A percentile compares a stretch with the other conserved stretches of the same genome.
These are phyloP conservation scores for Hemileccinum impolitum DNA, from an alignment of 768 basidiomycete genomes.

Conservation along the genomic window DNA sequence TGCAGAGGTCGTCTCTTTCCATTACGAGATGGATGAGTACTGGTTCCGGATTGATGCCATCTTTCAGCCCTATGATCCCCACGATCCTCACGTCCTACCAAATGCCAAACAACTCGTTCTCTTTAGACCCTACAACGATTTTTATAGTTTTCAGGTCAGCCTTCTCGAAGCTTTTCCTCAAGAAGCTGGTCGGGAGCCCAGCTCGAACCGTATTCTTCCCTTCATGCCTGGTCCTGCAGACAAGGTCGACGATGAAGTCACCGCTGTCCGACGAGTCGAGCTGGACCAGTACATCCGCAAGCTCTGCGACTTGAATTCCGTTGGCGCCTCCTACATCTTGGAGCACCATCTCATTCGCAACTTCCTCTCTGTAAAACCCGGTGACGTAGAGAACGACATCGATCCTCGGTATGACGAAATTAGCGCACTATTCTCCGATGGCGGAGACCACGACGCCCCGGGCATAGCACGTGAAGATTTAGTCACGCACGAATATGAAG, in stretches of 20 bases:
- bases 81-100: conserved; percentile 55
- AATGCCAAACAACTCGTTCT: conserved; percentile 77
- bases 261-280: conserved; percentile 74
- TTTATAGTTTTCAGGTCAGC: conserved; percentile 94
- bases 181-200: conserved; percentile 80
- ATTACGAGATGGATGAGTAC: conserved; percentile 92
- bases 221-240: conserved; percentile 96
- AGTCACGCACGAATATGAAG: conserved; percentile 36
- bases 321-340: conserved; percentile 74
- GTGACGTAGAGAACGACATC: conserved; percentile 73
- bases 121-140: conserved; percentile 96
- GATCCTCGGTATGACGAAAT: conserved; percentile 60
- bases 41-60: conserved; percentile 95
- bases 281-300: conserved; percentile 85
- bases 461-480: conserved; percentile 26
- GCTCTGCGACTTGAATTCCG: conserved; percentile 66
- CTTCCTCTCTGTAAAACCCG: conserved; percentile 83
- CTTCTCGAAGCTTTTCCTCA: conserved; percentile 84
- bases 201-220: conserved; percentile 74
- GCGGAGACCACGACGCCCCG: conserved; percentile 35
- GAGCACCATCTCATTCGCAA: conserved; percentile 75
- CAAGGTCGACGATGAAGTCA: conserved; percentile 79
- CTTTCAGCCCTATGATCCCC: conserved; percentile 76
- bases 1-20: conserved; percentile 94
- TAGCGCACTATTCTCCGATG: conserved; percentile 45